Conservation (phyloP, 768 basidiomycete genomes). For the Leucocoprinus birnbaumii region DNA sequence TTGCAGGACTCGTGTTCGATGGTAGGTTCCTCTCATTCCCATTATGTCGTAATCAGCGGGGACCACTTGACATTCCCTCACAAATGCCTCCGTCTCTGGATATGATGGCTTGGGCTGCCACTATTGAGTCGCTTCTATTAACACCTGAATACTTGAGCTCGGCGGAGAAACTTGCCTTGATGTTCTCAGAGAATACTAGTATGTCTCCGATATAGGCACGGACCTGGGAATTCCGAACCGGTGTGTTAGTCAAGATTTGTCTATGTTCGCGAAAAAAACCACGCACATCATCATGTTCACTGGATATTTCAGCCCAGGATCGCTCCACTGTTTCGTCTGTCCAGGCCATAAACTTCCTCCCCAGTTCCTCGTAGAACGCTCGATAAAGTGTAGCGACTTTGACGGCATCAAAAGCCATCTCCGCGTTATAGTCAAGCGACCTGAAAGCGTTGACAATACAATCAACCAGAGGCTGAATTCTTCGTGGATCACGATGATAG, state of each 20-base stretch:
- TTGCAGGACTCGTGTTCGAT: constrained; percentile 53
- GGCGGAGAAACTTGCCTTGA: constrained; percentile 48
- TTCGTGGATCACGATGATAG: constrained; percentile 77
- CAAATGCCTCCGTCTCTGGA: constrained; percentile 59
- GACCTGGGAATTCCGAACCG: constrained; percentile 43
- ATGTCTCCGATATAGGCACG: constrained; percentile 75
- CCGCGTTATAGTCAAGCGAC: constrained; percentile 72
- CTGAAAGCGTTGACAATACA: constrained; percentile 64
- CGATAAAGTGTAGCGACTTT: constrained; percentile 69
- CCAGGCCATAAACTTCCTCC: constrained; percentile 84
- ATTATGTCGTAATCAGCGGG: constrained; percentile 68
- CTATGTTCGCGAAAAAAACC: neutral
- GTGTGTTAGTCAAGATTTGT: constrained; percentile 2
- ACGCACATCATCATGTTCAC: constrained; percentile 78
- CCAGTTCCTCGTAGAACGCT: constrained; percentile 69
- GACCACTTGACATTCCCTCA: constrained; percentile 59
- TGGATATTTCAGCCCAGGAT: constrained; percentile 68
- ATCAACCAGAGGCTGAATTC: constrained; percentile 77
- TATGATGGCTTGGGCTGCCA: constrained; percentile 63
- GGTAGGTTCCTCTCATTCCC: constrained; percentile 65
- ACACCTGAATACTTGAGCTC: neutral
- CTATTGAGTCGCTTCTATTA: constrained; percentile 28
- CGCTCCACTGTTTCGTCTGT: constrained; percentile 60
- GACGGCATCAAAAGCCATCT: constrained; percentile 79
- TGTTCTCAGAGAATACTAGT: constrained; percentile 66